These are phyloP conservation scores for Kwoniella shandongensis DNA, from an alignment of 768 basidiomycete species.

Conservation along the genomic window DNA sequence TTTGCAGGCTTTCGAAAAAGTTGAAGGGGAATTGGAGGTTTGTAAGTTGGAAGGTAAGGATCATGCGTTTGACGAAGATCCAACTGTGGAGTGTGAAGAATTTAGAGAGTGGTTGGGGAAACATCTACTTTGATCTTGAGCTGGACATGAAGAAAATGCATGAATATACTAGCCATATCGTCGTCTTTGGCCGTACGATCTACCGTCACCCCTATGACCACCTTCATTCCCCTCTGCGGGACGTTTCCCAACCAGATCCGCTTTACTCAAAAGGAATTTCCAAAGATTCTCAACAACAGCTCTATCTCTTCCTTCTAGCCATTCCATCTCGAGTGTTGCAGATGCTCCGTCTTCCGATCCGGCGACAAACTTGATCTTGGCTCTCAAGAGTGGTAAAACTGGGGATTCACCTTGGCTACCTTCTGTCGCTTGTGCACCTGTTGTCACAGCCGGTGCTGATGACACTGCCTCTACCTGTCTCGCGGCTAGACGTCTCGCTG, in stretches of 20 bases:
- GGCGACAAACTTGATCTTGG: constrained; percentile 13
- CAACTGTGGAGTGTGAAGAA: constrained; percentile 33
- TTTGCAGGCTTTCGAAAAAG: constrained; percentile 24
- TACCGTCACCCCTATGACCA: neutral
- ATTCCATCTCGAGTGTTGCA: constrained; percentile 25
- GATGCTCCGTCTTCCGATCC: constrained; percentile 4
- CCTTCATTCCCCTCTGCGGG: neutral
- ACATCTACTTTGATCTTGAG: neutral
- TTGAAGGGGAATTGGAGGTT: constrained; percentile 17
- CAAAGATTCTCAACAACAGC: constrained; percentile 38
- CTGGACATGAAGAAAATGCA: too few relatives aligned
- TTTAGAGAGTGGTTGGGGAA: constrained; percentile 42
- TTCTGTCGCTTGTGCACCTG: neutral
- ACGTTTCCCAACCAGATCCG: constrained; percentile 17
- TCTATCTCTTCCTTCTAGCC: constrained; percentile 39
- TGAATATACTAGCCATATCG: too few relatives aligned
- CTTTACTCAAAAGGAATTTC: constrained; percentile 46
- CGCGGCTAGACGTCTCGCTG: constrained; percentile 33
- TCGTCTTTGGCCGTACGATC: too few relatives aligned
- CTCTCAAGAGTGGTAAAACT: constrained; percentile 11
- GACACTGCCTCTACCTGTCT: neutral
- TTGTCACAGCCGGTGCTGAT: neutral
- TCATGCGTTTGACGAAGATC: constrained; percentile 47
- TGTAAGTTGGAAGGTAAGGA: constrained; percentile 30
- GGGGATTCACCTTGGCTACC: neutral